Percentiles rank a stretch among this genome's conserved stretches.
Conservation (phyloP, 192 early-diverging fungal species). For the Lunasporangiospora selenospora region DNA sequence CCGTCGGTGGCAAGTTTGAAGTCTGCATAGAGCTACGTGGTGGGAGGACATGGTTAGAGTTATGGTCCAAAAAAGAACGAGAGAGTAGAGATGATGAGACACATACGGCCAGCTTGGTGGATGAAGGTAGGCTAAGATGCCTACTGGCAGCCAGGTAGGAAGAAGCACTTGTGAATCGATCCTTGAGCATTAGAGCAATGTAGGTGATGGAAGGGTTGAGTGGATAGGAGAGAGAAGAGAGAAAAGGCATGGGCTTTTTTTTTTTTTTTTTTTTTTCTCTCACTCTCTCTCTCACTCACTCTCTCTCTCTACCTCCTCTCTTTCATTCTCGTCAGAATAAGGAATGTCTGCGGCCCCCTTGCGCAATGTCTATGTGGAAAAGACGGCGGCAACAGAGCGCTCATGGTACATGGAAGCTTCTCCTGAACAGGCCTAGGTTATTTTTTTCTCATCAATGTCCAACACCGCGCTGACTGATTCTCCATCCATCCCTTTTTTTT, state of each 20-base stretch:
- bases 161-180: constrained; percentile 35
- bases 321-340: background rate
- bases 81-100: too few relatives aligned
- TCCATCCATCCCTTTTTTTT: too few relatives aligned
- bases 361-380: constrained; percentile 41
- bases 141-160: constrained; percentile 20
- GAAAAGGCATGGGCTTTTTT: background rate
- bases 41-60: background rate
- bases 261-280: background rate
- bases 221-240: background rate
- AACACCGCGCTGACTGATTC: too few relatives aligned
- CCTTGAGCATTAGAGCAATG: constrained; percentile 9
- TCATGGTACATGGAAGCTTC: constrained; percentile 36
- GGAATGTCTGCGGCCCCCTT: constrained; percentile 9
- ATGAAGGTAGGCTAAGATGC: constrained; percentile 17
- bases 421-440: too few relatives aligned
- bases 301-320: background rate
- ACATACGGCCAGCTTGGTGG: constrained; percentile 31
- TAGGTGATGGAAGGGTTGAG: background rate
- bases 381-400: constrained; percentile 34
- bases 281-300: background rate
- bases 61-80: background rate
- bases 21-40: constrained; percentile 44
- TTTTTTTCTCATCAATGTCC: too few relatives aligned
- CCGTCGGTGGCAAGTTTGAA: constrained; percentile 51